Percentiles rank a stretch among this genome's conserved stretches.
phyloP scores from a whole-genome alignment of 31 red algal genomes.

The Porphyra umbilicalis region DNA sequence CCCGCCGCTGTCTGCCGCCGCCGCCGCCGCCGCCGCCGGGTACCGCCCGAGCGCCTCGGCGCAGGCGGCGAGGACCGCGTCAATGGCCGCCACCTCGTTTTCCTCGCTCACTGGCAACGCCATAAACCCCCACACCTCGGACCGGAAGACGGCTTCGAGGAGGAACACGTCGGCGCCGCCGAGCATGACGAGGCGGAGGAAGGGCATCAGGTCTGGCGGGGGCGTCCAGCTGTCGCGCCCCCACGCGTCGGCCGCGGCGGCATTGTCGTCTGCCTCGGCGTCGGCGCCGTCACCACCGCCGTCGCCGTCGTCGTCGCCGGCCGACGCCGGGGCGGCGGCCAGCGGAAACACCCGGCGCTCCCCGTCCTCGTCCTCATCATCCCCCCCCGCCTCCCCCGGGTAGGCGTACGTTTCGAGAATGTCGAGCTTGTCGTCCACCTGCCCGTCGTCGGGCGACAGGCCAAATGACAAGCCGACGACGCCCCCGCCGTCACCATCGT shows the following conservation, averaged over 20 bases:
- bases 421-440: slow-evolving; percentile 82
- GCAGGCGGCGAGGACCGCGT: slow-evolving; percentile 58
- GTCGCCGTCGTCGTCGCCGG: not conserved
- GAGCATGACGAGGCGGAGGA: slow-evolving; percentile 74
- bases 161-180: slow-evolving; percentile 58
- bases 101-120: slow-evolving; percentile 47
- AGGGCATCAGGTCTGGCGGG: slow-evolving; percentile 50
- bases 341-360: slow-evolving; percentile 29
- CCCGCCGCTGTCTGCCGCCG: too few relatives aligned
- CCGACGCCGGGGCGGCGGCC: not conserved
- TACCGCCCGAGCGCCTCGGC: slow-evolving; percentile 53
- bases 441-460: slow-evolving; percentile 39
- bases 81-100: slow-evolving; percentile 65
- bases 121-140: slow-evolving; percentile 73
- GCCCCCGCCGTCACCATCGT: slow-evolving; percentile 1
- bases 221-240: slow-evolving; percentile 11
- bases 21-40: not conserved
- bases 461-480: slow-evolving; percentile 43
- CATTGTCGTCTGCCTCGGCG: not conserved
- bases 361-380: slow-evolving; percentile 7
- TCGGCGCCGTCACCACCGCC: not conserved
- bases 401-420: slow-evolving; percentile 30
- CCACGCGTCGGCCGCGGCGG: not conserved
- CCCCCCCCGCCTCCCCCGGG: not conserved
- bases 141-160: slow-evolving; percentile 74